Evolutionary conservation across 164 flowering plant genomes (phyloP).

Genomic region (Tetracentron sinense): DNA sequence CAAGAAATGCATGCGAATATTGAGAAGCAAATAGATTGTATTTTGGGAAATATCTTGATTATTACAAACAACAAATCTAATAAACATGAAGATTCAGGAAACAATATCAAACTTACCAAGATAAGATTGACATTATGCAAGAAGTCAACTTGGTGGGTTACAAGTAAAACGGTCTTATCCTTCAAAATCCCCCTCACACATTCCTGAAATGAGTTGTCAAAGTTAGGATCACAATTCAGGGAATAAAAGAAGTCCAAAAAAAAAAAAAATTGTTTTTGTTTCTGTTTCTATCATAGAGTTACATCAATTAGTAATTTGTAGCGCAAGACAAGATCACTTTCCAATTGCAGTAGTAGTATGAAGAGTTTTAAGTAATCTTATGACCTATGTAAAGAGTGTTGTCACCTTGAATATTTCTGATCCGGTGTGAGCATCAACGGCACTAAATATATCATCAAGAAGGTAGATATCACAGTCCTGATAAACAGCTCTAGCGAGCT

Average conservation of each 20-base stretch:
- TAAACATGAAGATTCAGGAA: not conserved
- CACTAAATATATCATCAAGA: constrained; percentile 95
- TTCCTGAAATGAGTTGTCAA: constrained; percentile 47
- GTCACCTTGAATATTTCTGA: constrained; percentile 89
- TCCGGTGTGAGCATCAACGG: constrained; percentile 99
- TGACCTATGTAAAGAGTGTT: not conserved
- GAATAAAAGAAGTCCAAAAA: not conserved
- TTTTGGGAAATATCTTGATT: not conserved
- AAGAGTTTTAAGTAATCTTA: too few relatives aligned
- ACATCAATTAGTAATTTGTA: not conserved
- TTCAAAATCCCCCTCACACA: constrained; percentile 82
- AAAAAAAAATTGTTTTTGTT: too few relatives aligned
- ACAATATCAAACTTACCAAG: constrained; percentile 39
- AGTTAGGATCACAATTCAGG: not conserved
- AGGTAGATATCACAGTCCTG: constrained; percentile 89
- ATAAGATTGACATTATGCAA: constrained; percentile 85
- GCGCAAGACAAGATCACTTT: too few relatives aligned
- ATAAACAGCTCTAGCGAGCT: constrained; percentile 94
- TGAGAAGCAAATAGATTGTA: not conserved
- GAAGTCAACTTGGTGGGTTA: constrained; percentile 97
- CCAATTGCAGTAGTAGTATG: too few relatives aligned
- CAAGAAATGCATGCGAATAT: too few relatives aligned
- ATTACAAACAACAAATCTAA: not conserved
- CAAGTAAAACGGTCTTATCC: constrained; percentile 79
- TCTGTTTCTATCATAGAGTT: not conserved